Conservation (phyloP, 768 basidiomycete genomes). For the Hygrophorus russula region DNA sequence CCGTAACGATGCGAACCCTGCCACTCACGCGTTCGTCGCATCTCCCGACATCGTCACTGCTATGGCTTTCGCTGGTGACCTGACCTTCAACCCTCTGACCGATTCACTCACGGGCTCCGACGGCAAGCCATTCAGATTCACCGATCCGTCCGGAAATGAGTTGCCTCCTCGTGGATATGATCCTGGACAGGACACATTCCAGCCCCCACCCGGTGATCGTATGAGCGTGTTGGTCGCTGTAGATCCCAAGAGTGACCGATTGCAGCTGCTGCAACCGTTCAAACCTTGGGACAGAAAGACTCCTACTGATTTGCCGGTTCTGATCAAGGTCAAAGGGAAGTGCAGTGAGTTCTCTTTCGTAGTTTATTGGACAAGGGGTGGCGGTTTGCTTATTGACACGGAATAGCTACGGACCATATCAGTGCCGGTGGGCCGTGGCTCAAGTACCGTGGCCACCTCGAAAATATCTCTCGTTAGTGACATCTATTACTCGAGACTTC, state of each 20-base stretch:
- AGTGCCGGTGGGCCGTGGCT: constrained; percentile 98
- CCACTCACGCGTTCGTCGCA: constrained; percentile 93
- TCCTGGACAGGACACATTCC: constrained; percentile 95
- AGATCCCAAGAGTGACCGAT: constrained; percentile 73
- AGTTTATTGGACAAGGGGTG: background rate
- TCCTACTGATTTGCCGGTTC: constrained; percentile 75
- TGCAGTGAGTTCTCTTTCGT: constrained; percentile 59
- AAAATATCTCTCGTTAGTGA: constrained; percentile 87
- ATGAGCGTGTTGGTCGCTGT: constrained; percentile 79
- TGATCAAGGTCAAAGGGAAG: constrained; percentile 99
- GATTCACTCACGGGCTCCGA: constrained; percentile 82
- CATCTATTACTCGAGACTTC: background rate
- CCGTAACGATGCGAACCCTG: constrained; percentile 98
- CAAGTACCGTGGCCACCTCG: constrained; percentile 97
- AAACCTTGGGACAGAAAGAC: constrained; percentile 89
- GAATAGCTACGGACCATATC: constrained; percentile 80
- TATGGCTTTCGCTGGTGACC: constrained; percentile 86
- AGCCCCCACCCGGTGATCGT: constrained; percentile 83
- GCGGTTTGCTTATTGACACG: constrained; percentile 2
- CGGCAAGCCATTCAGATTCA: constrained; percentile 96
- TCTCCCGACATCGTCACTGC: constrained; percentile 95
- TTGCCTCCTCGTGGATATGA: constrained; percentile 95
- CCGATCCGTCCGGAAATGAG: constrained; percentile 82
- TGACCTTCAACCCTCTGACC: constrained; percentile 94
- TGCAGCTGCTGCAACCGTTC: constrained; percentile 88